Conservation (phyloP, 2,329 filamentous ascomycete genomes). For the Aspergillus ibericus region DNA sequence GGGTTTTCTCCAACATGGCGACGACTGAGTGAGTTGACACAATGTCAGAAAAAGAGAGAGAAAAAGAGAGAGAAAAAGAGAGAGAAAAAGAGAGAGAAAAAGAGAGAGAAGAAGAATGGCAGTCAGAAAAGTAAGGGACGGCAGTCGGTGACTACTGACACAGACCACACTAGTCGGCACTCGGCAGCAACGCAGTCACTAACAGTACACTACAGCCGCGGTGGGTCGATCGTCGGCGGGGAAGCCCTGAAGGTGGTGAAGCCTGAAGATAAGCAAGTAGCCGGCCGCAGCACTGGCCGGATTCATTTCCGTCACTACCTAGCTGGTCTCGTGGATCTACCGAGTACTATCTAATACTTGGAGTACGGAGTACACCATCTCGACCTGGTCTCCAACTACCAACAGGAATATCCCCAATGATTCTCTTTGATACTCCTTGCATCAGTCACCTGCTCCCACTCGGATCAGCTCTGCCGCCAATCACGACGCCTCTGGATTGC, state of each 20-base stretch:
- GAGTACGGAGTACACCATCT: no score
- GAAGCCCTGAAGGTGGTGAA: not conserved
- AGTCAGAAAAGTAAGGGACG: not conserved
- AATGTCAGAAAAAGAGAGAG: conserved; percentile 6
- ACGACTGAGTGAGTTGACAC: not conserved
- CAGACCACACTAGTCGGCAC: not conserved
- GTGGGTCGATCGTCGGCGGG: not conserved
- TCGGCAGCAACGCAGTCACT: no score
- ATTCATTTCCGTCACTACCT: not conserved
- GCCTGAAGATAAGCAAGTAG: no score
- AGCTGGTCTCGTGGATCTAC: not conserved
- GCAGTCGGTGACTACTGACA: no score
- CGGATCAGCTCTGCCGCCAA: not conserved
- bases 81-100: not conserved
- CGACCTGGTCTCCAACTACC: not conserved
- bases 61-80: not conserved
- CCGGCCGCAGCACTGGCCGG: no score
- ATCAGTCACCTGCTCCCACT: not conserved
- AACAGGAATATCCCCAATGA: no score
- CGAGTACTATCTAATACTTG: no score
- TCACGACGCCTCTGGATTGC: no score
- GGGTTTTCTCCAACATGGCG: conserved; percentile 21
- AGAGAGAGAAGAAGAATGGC: not conserved
- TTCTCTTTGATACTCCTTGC: no score
- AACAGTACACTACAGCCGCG: no score